Evolutionary conservation across 306 rosid species (phyloP), one percentile per base, ranked within the genome.

Genomic region (Ceratonia siliqua): DNA sequence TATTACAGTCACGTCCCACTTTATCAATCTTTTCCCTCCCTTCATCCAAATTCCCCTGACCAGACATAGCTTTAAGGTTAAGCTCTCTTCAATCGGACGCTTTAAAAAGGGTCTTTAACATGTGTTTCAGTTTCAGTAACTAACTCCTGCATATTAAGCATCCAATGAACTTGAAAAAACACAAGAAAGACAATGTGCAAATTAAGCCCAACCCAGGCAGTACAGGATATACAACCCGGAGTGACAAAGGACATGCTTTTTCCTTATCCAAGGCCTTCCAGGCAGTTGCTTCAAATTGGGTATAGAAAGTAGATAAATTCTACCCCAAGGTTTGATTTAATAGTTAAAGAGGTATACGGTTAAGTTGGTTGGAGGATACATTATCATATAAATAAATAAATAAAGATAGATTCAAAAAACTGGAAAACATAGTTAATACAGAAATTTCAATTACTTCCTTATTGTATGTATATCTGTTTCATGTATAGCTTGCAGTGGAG

Each of bases 401-500:
- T n/a, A n/a, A n/a, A n/a, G n/a, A 27, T 38, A 68, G 10, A 15
- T 41, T 21, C 4, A 1, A 18, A 1, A 55, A 39, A 56, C 42
- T 13, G 57, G 33, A 12, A 69, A 53, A 58, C 27, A 73, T 4
- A 46, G 57, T 62, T 43, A 67, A 68, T 3, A 54, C 32, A 12
- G 18, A 71, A 59, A 48, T 38, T 65, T 36, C 42, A 30, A 64
- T 24, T 48, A 46, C 45, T 30, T 30, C 8, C 66, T 79, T 58
- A 68, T 75, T 70, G 38, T 65, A 52, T 50, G 38, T 4, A 21
- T 61, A 7, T 62, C 9, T 53, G 27, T 65, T 58, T 41, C 74
- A 63, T 69, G 63, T 65, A 22, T 49, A 49, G 62, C 68, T 56
- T 59, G 73, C 73, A 57, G 62, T 8, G 57, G 64, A 48, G 62